Evolutionary conservation across 106 monocot species (phyloP), one percentile per base, ranked within the genome.

Genomic region (Dendrobium chrysotoxum): DNA sequence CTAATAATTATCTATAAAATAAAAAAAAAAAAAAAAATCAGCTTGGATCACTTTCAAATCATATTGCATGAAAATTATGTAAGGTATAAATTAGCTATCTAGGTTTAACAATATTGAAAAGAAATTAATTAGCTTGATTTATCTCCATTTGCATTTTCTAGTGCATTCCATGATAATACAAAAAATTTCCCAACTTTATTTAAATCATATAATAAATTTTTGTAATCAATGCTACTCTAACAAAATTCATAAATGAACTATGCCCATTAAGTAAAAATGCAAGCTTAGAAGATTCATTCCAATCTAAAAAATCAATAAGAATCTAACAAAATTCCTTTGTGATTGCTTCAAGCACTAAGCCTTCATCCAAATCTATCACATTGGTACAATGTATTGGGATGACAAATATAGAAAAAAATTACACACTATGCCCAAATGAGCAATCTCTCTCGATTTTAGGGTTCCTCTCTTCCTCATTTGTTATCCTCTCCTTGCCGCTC

Each of bases 371-470:
- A 89, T 98, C 6, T 91, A 98, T 76, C 87, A 95, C 31, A 95
- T 98, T 30, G 94, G 92, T 15, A 98, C 98, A 21, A 93, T 98
- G 94, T 98, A 92, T 81, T 91, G 92, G 92, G 98, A 98, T 77
- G 98, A 98, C 78, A 98, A 95, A 80, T 95, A 98, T 23, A 92
- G 92, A 20, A 84, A n/a, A n/a, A n/a, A n/a, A n/a, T n/a, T n/a
- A n/a, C n/a, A n/a, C n/a, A n/a, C n/a, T n/a, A n/a, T n/a, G n/a
- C n/a, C n/a, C n/a, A n/a, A n/a, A n/a, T n/a, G n/a, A n/a, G n/a
- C n/a, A n/a, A n/a, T n/a, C n/a, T n/a, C n/a, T n/a, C n/a, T n/a
- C n/a, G n/a, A 30, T 30, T 30, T 30, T 30, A 30, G 30, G 30
- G 30, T 30, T 30, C 30, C 30, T 30, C 30, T 30, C 30, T 30